Percentiles rank a stretch among this genome's conserved stretches.
These are phyloP conservation scores for Stromatinia cepivora DNA, from an alignment of 2,329 filamentous ascomycete genomes.

Conservation along the genomic window DNA sequence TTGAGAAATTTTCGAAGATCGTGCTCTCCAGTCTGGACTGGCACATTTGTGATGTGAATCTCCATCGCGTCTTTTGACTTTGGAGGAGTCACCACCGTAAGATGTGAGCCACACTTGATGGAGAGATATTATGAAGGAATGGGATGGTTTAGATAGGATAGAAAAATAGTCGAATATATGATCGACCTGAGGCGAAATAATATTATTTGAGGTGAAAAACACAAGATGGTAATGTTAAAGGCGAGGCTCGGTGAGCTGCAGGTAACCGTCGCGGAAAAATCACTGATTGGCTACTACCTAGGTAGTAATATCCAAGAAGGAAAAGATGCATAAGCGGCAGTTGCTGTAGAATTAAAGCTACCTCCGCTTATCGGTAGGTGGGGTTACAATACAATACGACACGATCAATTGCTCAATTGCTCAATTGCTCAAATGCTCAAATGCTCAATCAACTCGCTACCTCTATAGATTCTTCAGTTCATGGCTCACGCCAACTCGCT, in stretches of 20 bases:
- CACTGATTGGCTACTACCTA: background rate
- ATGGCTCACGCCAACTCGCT: background rate
- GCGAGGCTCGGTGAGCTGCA: background rate
- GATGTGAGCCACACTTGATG: background rate
- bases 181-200: background rate
- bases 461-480: background rate
- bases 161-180: background rate
- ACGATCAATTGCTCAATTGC: too few relatives aligned
- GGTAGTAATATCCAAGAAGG: background rate
- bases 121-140: background rate
- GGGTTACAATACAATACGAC: background rate
- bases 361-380: background rate
- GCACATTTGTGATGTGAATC: conserved; percentile 48
- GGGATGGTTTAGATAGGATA: background rate
- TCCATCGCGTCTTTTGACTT: conserved; percentile 44
- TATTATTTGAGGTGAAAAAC: background rate
- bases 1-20: conserved; percentile 46
- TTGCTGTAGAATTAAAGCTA: too few relatives aligned
- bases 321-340: background rate
- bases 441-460: background rate
- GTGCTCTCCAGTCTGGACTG: conserved; percentile 45
- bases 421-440: too few relatives aligned
- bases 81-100: background rate
- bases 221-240: background rate
- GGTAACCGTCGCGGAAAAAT: conserved; percentile 2